Conservation (phyloP, 2,329 filamentous ascomycete species). For the Cladosporium austrohemisphaericum region DNA sequence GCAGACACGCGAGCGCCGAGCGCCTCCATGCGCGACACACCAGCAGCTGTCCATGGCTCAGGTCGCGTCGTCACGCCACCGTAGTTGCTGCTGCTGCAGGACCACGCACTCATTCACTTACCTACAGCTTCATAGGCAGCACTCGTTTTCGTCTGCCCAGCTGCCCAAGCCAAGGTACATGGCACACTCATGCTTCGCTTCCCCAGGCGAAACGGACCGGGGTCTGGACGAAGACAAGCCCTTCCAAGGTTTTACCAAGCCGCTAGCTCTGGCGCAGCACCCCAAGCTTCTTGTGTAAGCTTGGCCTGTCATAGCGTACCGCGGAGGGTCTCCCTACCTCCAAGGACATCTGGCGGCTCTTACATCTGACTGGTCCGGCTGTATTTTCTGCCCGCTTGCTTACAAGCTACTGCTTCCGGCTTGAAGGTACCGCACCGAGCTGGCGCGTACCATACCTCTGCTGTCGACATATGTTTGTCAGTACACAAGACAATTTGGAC, state of each 20-base stretch:
- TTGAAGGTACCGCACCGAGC: background rate
- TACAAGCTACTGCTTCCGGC: background rate
- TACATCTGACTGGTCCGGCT: background rate
- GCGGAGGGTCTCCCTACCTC: constrained; percentile 6
- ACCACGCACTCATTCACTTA: background rate
- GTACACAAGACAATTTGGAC: no score
- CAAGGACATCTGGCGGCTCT: background rate
- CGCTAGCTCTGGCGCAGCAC: background rate
- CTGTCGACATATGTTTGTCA: no score
- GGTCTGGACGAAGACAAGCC: constrained; percentile 11
- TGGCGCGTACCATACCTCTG: no score
- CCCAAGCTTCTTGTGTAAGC: constrained; percentile 12
- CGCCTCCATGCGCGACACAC: no score
- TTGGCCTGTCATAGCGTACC: constrained; percentile 14
- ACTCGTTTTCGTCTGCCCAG: no score
- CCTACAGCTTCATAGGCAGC: no score
- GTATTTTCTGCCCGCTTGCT: background rate
- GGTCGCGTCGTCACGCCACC: no score
- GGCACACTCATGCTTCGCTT: constrained; percentile 6
- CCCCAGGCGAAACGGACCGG: constrained; percentile 16
- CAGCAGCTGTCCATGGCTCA: no score
- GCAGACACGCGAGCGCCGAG: background rate
- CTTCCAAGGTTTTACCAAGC: constrained; percentile 12
- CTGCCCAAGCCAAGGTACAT: constrained; percentile 3
- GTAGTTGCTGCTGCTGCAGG: background rate